These are phyloP conservation scores for Globisporangium uncinulatum DNA, from an alignment of 352 stramenopile genomes.

Conservation along the genomic window DNA sequence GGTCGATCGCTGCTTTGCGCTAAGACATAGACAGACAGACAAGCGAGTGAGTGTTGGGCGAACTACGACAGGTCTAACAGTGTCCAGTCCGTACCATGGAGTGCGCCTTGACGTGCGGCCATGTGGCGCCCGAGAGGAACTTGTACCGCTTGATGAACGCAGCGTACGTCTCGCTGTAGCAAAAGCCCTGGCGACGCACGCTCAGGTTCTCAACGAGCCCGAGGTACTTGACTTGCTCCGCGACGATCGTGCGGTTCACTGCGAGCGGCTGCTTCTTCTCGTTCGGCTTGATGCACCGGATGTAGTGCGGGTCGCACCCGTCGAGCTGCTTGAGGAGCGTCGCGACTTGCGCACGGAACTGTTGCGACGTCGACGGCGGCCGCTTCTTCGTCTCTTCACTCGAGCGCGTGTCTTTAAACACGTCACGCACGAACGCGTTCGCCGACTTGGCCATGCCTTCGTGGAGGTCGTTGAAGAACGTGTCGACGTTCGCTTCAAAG, in stretches of 20 bases:
- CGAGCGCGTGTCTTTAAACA: slow-evolving; percentile 79
- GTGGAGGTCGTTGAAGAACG: slow-evolving; percentile 82
- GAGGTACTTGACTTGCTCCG: slow-evolving; percentile 76
- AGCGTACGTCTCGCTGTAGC: slow-evolving; percentile 76
- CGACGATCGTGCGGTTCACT: slow-evolving; percentile 61
- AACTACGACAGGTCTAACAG: too few species aligned
- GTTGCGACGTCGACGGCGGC: slow-evolving; percentile 74
- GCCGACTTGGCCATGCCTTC: slow-evolving; percentile 64
- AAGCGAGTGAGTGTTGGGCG: background rate
- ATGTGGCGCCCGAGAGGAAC: slow-evolving; percentile 77
- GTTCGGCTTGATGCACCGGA: slow-evolving; percentile 90
- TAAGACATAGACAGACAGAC: slow-evolving; percentile 6
- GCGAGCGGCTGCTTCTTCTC: slow-evolving; percentile 76
- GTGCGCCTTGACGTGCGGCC: slow-evolving; percentile 54
- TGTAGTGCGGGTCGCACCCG: slow-evolving; percentile 87
- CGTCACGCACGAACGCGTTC: slow-evolving; percentile 62
- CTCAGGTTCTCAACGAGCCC: slow-evolving; percentile 80
- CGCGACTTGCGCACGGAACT: slow-evolving; percentile 76
- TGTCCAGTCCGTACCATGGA: slow-evolving; percentile 27
- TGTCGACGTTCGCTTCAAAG: slow-evolving; percentile 83
- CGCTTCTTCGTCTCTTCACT: slow-evolving; percentile 82
- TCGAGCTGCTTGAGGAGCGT: slow-evolving; percentile 83
- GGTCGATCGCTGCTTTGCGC: slow-evolving; percentile 64
- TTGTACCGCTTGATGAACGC: slow-evolving; percentile 84
- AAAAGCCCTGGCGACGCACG: slow-evolving; percentile 81